Base-by-base conservation (phyloP, 768 basidiomycete species). In the Russula earlei region DNA sequence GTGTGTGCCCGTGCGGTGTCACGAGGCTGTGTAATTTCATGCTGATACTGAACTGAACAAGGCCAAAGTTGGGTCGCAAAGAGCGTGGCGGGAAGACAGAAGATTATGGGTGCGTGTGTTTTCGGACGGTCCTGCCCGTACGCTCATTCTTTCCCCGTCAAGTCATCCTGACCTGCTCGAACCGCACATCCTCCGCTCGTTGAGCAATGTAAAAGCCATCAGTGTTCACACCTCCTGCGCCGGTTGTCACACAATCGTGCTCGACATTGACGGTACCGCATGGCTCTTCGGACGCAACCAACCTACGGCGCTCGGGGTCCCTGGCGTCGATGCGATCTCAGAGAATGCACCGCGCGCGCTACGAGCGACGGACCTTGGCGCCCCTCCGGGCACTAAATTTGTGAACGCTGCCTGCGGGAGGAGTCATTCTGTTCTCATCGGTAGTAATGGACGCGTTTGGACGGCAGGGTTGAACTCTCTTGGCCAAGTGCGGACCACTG, bases 201-300 rank as follows among this genome's bases (percentile, higher is more conserved):
- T 97, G 31, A 77, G 81, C 67, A 93, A 94, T 67, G 76, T 94
- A 70, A 81, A 84, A 66, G 75, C 78, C 10, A 70, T 74, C 20
- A 87, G 85, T 8, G 70, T 93, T 49, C 84, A 93, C 68, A 77
- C 87, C 10, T 85, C 87, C 2, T 88, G 87, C 63, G 77, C 73
- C 10, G 81, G 81, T 7, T 91, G 87, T 65, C 88, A 92, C 66
- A 84, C 80, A 63, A 80, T 92, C 40, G 82, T 75, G 14, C 68
- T 93, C 59, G 87, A 89, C 71, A 62, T 77, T 22, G 77, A 84
- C 50, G 92, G 91, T 7, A 76, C 79, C 37, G 95, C 92, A 9
- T 93, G 91, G 84, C 69, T 97, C 63, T 90, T 94, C 66, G 95
- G 95, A 7, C 82, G 91, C 51, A 91, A 91, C 69, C 81, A 80